Evolutionary conservation across 1,139 yeast genomes (phyloP), one percentile per base, ranked within the genome.

Genomic region (Kodamaea alishanica): DNA sequence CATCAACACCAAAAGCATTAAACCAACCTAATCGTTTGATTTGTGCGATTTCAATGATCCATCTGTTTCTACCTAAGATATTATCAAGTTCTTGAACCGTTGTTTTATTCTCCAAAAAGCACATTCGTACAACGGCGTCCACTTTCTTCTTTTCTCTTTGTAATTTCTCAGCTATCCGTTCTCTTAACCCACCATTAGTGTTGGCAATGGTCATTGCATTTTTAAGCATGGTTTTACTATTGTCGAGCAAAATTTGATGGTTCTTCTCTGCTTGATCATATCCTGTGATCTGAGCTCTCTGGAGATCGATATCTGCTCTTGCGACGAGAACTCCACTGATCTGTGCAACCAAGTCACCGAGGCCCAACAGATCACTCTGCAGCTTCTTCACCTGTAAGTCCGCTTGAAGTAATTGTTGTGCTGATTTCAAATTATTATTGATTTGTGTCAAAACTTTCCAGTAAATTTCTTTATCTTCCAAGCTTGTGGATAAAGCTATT

Each of bases 301-400:
- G 80, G n/a, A 75, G 49, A 38, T 75, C 81, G 5, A 75, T 63
- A 51, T 77, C 82, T 1, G 79, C 70, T 39, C 81, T 56, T 29
- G 74, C 78, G 23, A 76, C 70, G 29, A 67, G 52, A 0, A 76
- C 56, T 5, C 70, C 64, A 45, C 77, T 61, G 2, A 75, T 46
- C 42, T 70, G 73, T 6, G 70, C 60, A 8, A 73, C 60, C 22
- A 70, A 45, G 0, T 60, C 47, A 1, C 76, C 76, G 27, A 67
- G 44, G 12, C 63, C 63, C 30, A 58, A 51, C 25, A 46, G 57
- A 8, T 47, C 52, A 20, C 48, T 51, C 11, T 50, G 50, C 9
- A 42, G 38, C 33, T 43, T 50, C 43, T 55, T 57, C 33, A 49
- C 50, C 5, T 49, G 35, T 8, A 57, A 41, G 12, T 52, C 40